These are phyloP conservation scores for Grosmannia penicillata DNA, from an alignment of 2,329 filamentous ascomycete species.

Conservation along the genomic window DNA sequence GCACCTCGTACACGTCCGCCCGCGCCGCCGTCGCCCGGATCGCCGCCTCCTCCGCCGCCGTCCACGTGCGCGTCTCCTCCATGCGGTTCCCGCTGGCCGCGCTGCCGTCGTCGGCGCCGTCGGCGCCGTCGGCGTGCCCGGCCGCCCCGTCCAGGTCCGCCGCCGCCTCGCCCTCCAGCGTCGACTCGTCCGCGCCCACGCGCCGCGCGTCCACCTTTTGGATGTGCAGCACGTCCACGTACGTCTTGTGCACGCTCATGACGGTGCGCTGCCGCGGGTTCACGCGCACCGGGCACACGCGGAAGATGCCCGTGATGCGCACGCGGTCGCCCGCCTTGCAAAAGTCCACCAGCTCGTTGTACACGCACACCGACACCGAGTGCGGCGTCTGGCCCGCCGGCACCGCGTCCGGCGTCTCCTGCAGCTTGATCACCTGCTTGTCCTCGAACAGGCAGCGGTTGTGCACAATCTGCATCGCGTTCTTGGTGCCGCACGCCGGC, in stretches of 20 bases:
- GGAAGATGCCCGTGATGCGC: conserved; percentile 92
- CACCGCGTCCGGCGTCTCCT: conserved; percentile 90
- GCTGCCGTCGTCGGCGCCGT: conserved; percentile 20
- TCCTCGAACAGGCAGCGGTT: conserved; percentile 91
- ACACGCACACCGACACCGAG: conserved; percentile 89
- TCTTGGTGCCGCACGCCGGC: conserved; percentile 63
- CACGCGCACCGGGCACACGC: conserved; percentile 81
- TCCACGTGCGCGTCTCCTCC: conserved; percentile 72
- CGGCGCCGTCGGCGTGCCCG: conserved; percentile 48
- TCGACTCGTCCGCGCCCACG: conserved; percentile 80
- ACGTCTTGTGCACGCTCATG: conserved; percentile 96
- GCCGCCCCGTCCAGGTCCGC: conserved; percentile 43
- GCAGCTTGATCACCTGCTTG: conserved; percentile 97
- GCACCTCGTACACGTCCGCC: conserved; percentile 81
- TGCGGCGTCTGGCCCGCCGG: conserved; percentile 89
- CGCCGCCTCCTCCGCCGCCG: conserved; percentile 73
- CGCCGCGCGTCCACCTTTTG: conserved; percentile 95
- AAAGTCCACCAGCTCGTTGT: conserved; percentile 92
- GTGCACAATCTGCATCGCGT: conserved; percentile 97
- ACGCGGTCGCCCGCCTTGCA: conserved; percentile 97
- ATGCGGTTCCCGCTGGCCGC: conserved; percentile 53
- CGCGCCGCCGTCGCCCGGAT: conserved; percentile 70
- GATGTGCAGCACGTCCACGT: conserved; percentile 86
- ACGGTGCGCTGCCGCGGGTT: conserved; percentile 86
- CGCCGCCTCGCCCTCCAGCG: conserved; percentile 64